Conservation (phyloP, 768 basidiomycete species). For the Pulveroboletus sp. region DNA sequence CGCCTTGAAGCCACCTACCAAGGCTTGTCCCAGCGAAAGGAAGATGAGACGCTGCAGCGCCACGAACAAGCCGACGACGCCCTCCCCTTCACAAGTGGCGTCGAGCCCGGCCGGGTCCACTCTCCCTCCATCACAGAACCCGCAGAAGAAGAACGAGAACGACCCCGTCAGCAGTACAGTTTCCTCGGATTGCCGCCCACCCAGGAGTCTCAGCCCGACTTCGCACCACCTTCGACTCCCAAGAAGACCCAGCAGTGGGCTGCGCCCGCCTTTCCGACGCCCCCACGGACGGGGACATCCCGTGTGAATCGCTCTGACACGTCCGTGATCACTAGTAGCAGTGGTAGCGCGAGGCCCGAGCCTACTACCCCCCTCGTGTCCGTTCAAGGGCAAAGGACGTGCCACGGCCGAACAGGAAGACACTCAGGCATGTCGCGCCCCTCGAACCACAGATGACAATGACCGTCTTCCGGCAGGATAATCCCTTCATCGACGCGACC, state of each 20-base stretch:
- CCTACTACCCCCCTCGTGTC: slow-evolving; percentile 21
- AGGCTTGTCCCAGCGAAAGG: slow-evolving; percentile 11
- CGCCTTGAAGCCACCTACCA: slow-evolving; percentile 10
- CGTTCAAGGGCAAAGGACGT: slow-evolving; percentile 27
- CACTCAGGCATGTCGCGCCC: slow-evolving; percentile 10
- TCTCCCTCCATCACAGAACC: not conserved
- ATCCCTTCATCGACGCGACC: slow-evolving; percentile 12
- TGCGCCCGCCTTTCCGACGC: not conserved
- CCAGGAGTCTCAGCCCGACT: slow-evolving; percentile 11
- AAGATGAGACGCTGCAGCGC: not conserved
- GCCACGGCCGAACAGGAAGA: slow-evolving; percentile 1
- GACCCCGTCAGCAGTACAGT: slow-evolving; percentile 6
- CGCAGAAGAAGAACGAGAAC: not conserved
- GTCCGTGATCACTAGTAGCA: slow-evolving; percentile 1
- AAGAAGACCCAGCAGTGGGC: slow-evolving; percentile 1
- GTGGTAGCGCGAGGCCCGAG: not conserved
- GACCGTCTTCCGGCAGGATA: slow-evolving; percentile 5
- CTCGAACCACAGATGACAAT: not conserved
- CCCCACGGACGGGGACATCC: no score
- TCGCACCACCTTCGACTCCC: slow-evolving; percentile 14
- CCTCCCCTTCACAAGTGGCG: slow-evolving; percentile 18
- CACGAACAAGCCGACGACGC: not conserved
- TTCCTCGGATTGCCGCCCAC: slow-evolving; percentile 19
- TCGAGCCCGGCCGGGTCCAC: no score
- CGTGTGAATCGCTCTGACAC: no score